Evolutionary conservation across 2,329 filamentous ascomycete genomes (phyloP).

Genomic region (Colletotrichum spaethianum): DNA sequence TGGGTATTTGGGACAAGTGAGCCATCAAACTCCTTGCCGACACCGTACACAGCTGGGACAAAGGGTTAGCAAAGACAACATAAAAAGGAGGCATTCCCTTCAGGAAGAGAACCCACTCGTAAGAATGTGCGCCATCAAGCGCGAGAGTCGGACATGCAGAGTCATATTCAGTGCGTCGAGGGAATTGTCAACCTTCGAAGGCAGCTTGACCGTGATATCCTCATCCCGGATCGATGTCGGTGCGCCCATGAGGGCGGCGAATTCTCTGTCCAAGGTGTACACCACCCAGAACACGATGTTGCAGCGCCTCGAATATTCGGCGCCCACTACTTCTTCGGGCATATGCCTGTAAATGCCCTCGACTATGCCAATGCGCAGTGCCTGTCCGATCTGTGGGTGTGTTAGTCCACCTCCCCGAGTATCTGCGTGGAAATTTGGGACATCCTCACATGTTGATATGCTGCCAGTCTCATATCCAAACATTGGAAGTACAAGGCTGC

Average conservation of each 20-base stretch:
- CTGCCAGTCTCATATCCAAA: constrained; percentile 55
- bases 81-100: accelerated
- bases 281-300: constrained; percentile 43
- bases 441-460: constrained; percentile 55
- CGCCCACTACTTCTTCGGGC: constrained; percentile 39
- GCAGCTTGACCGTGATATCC: constrained; percentile 41
- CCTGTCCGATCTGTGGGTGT: constrained; percentile 49
- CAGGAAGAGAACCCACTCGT: constrained; percentile 18
- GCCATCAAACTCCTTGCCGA: constrained; percentile 41
- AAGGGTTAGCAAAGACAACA: background rate
- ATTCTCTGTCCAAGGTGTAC: constrained; percentile 39
- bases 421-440: constrained; percentile 35
- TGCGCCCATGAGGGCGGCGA: constrained; percentile 40
- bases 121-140: constrained; percentile 40
- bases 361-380: constrained; percentile 50
- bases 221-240: constrained; percentile 41
- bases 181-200: constrained; percentile 33
- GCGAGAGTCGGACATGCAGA: constrained; percentile 38
- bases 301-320: constrained; percentile 39
- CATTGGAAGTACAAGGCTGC: constrained; percentile 57
- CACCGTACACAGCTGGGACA: constrained; percentile 35
- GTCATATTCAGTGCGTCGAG: constrained; percentile 41
- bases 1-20: constrained; percentile 39
- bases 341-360: constrained; percentile 46
- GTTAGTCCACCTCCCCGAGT: constrained; percentile 28